Evolutionary conservation across 2,329 filamentous ascomycete genomes (phyloP).

Genomic region (Gnomoniopsis sp.): DNA sequence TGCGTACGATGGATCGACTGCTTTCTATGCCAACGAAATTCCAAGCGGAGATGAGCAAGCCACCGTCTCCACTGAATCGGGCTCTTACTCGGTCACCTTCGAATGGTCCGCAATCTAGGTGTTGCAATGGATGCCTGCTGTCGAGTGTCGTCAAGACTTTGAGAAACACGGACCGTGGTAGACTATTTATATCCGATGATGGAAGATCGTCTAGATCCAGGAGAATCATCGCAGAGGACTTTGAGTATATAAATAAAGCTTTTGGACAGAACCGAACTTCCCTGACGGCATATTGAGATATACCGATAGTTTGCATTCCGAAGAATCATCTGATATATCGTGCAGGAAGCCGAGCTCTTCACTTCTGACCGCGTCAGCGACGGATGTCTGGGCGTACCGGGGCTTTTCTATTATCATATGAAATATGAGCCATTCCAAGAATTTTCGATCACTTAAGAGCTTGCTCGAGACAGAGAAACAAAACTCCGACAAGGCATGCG

Average conservation of each 20-base stretch:
- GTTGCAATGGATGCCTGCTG: background rate
- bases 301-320: no score
- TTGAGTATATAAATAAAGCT: no score
- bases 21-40: slow-evolving; percentile 6
- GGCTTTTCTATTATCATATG: background rate
- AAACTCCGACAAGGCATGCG: background rate
- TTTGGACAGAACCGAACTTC: no score
- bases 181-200: background rate
- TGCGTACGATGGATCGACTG: slow-evolving; percentile 10
- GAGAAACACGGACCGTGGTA: background rate
- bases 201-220: no score
- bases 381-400: background rate
- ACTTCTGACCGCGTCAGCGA: background rate
- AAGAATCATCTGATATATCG: no score
- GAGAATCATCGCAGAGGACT: no score
- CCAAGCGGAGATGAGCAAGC: slow-evolving; percentile 3
- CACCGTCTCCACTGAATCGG: background rate
- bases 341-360: background rate
- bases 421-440: background rate
- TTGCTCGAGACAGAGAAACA: background rate
- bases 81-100: slow-evolving; percentile 7
- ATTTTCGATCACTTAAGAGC: background rate
- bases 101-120: slow-evolving; percentile 1
- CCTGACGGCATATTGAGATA: no score
- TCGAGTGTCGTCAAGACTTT: background rate